Evolutionary conservation across 1,284 basidiomycete genomes (phyloP).

Genomic region (Exobasidium cylindrosporum): DNA sequence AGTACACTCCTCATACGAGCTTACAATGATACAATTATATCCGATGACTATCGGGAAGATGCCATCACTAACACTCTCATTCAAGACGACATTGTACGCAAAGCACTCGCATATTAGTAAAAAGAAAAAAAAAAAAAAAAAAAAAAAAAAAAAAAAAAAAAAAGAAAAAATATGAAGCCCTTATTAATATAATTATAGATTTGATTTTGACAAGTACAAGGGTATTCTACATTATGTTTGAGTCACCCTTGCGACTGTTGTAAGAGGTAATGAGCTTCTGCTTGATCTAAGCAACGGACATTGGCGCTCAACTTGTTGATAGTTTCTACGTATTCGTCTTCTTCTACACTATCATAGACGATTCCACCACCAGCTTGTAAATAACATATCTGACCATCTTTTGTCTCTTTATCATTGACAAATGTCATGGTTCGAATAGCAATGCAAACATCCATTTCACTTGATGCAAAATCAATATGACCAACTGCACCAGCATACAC

Average conservation of each 20-base stretch:
- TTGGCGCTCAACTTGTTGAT: conserved; percentile 91
- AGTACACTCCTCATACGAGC: background rate
- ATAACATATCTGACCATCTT: conserved; percentile 64
- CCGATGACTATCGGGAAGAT: conserved; percentile 7
- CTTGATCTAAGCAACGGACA: conserved; percentile 75
- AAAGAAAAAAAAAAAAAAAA: too few relatives aligned
- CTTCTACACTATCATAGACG: conserved; percentile 93
- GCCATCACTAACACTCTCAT: conserved; percentile 4
- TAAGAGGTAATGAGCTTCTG: conserved; percentile 63
- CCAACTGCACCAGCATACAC: conserved; percentile 98
- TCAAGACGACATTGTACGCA: background rate
- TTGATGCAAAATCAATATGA: conserved; percentile 88
- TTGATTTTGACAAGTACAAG: too few relatives aligned
- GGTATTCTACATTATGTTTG: too few relatives aligned
- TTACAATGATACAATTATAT: conserved; percentile 2
- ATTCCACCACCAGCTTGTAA: conserved; percentile 75
- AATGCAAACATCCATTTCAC: conserved; percentile 97
- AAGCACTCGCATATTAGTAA: conserved; percentile 3
- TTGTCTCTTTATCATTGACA: conserved; percentile 55
- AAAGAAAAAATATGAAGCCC: too few relatives aligned
- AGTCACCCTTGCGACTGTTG: too few relatives aligned
- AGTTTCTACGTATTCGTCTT: conserved; percentile 94
- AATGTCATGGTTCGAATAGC: conserved; percentile 98
- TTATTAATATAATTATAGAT: too few relatives aligned
- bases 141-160: too few relatives aligned